Base-by-base conservation (phyloP, 164 flowering plant genomes). In the Vitis amurensis region DNA sequence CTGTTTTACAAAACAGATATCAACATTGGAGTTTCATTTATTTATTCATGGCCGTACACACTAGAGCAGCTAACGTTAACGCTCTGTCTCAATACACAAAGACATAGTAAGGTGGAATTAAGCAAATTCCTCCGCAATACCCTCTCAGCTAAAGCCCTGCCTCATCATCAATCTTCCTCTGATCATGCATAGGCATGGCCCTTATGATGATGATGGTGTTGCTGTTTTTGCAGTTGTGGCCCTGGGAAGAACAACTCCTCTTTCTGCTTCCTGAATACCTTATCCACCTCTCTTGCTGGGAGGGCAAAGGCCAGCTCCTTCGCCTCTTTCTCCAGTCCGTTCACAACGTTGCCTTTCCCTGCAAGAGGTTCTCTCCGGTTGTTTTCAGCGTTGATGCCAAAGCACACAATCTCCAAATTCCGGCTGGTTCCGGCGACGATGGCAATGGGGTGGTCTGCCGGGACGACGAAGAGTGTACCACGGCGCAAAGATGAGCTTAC, bases 311-410 rank as follows among this genome's bases (percentile, higher is more conserved):
- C 2, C 59, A 84, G 61, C 63, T 73, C 78, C 68, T 70, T 77
- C 4, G 78, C 81, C 61, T 68, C 78, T 13, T 68, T 69, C 58
- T 79, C 79, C 52, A 83, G 6, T 58, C 77, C 69, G 61, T 69
- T 75, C 73, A 80, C 56, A 27, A 81, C 60, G 57, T 77, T 81
- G 23, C 73, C 74, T 68, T 64, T 19, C 67, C 81, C 86, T 47
- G 84, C 86, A 13, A 83, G 74, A 73, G 78, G 77, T 71, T 74
- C 55, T 10, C 78, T 78, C 55, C 68, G 44, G 69, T 71, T 77
- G 74, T 68, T 66, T 8, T 11, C 58, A 19, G 76, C 82, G 37
- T 78, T 80, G 69, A 80, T 50, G 3, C 81, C 82, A 14, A 78
- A 83, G 7, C 74, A 73, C 37, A 75, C 67, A 27, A 77, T 2